Evolutionary conservation across 345 rosid genomes (phyloP).

Genomic region (Aquilaria sinensis): DNA sequence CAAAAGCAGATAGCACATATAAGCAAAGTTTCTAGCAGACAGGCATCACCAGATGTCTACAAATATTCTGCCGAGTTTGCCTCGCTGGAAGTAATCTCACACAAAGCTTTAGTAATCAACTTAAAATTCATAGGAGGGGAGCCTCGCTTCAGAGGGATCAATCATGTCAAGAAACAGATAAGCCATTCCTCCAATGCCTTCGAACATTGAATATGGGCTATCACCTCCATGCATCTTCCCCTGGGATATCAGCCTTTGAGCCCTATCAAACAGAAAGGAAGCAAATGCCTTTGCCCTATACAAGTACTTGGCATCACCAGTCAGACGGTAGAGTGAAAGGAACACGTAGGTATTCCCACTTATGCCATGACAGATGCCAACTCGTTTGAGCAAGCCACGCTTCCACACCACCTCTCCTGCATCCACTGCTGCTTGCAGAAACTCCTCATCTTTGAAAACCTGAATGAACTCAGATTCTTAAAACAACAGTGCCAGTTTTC

Average conservation of each 20-base stretch:
- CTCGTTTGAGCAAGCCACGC: constrained; percentile 61
- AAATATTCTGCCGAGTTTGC: background rate
- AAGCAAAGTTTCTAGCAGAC: background rate
- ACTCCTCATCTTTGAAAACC: constrained; percentile 55
- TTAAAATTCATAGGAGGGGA: constrained; percentile 59
- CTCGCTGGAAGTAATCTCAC: background rate
- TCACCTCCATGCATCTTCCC: constrained; percentile 69
- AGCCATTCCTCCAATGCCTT: constrained; percentile 66
- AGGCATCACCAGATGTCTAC: background rate
- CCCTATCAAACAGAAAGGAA: constrained; percentile 55
- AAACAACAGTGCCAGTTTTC: too few species aligned
- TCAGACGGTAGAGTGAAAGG: constrained; percentile 46
- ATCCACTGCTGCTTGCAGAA: constrained; percentile 55
- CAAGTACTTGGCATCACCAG: constrained; percentile 40
- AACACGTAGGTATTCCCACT: constrained; percentile 59
- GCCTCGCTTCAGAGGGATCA: constrained; percentile 44
- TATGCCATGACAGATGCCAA: constrained; percentile 71
- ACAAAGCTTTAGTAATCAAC: background rate
- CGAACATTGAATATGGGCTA: constrained; percentile 50
- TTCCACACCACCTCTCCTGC: constrained; percentile 64
- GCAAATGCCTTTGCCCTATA: constrained; percentile 59
- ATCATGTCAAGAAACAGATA: constrained; percentile 48
- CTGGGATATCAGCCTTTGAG: constrained; percentile 37
- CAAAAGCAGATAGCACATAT: background rate
- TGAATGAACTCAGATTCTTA: constrained; percentile 5